Evolutionary conservation across 345 rosid species (phyloP), one percentile per base, ranked within the genome.

Genomic region (Cardamine resedifolia): DNA sequence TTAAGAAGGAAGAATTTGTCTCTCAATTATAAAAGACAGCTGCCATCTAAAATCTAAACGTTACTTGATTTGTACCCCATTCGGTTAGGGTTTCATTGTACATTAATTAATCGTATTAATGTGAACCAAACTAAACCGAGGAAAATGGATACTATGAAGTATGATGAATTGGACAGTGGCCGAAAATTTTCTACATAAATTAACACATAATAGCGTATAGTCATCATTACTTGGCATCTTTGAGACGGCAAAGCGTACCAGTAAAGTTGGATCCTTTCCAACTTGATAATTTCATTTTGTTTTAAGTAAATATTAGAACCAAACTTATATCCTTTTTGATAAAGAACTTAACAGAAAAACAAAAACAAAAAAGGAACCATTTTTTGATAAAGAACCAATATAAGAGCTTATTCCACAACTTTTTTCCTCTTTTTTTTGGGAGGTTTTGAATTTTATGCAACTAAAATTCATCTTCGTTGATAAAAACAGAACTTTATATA

Each of bases 181-280:
- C 43, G 49, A 1, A 3, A 34, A 9, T 4, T 64, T 64, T 30
- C 43, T 27, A 11, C 7, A 36, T 59, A 59, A 11, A 48, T 8
- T 36, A 59, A 34, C 10, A 27, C 43, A 41, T 14, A 60, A 24
- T 58, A 21, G 18, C n/a, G n/a, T 60, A 49, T 18, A 36, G 68
- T 51, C 75, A 60, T 71, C 74, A 59, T 59, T 70, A 70, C 74
- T 33, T 49, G 26, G 75, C 67, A 47, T 45, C 57, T 31, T 45
- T 4, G 1, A 23, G 66, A 26, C 50, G 19, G 66, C 66, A 70
- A 58, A 24, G 50, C 6, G 6, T 49, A 48, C 47, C 57, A 45
- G 60, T 71, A 44, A 58, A 70, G 47, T 58, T 48, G 48, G 48
- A 36, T 59, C 59, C 75, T 31, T 70, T 70, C 33, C 66, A 70